Base-by-base conservation (phyloP, 257 asterid genomes). In the Solanum gracilifrons region DNA sequence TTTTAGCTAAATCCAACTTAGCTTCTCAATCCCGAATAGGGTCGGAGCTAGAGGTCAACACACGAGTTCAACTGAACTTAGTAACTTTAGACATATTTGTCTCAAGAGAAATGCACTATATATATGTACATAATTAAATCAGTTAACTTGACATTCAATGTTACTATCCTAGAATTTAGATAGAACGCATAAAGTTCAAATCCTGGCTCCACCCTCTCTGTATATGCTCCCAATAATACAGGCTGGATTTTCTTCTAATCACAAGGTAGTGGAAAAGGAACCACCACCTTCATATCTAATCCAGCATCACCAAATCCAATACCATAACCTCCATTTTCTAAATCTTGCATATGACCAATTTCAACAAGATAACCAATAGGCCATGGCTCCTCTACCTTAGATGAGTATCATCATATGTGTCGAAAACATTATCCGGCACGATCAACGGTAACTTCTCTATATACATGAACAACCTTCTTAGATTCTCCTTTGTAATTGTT, bases 391-490 rank as follows among this genome's bases (percentile, higher is more conserved):
- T 62, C 91, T 93, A 97, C 92, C 95, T 95, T 84, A 97, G 87
- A 88, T 96, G 99, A 43, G 93, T 87, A 62, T 97, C 98, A 36
- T 95, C 98, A 36, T 95, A 97, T 20, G 95, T 87, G 60, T 96
- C 98, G 41, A 95, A 92, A 39, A 94, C 93, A 88, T 89, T 90
- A 82, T 97, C 98, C 5, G 99, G 99, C 86, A 94, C 90, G 36
- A 96, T 66, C 73, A 95, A 84, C 3, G 99, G 99, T 90, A 97
- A 88, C 90, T 95, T 97, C 82, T 97, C 99, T 87, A 96, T 91
- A 85, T 94, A 97, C 90, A 94, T 88, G 92, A 94, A 97, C 91
- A 97, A 93, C 93, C 99, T 92, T 92, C 93, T 96, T 90, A 96
- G 87, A 88, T 97, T 96, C 92, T 97, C 99, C 93, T 92, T 91